Evolutionary conservation across 768 basidiomycete species (phyloP).

Genomic region (Suillus clintonianus): DNA sequence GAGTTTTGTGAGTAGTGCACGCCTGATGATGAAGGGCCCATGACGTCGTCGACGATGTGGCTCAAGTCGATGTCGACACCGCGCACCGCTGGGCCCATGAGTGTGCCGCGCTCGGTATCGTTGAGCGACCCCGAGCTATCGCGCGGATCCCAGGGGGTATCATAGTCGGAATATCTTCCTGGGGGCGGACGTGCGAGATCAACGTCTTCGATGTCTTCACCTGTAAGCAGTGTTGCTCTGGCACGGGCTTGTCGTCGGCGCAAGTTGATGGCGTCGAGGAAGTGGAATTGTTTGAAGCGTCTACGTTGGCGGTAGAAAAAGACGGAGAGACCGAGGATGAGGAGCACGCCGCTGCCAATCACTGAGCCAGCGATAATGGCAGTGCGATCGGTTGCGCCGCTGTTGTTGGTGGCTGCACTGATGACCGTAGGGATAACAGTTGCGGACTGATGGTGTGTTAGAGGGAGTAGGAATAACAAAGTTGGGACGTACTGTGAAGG

Average conservation of each 20-base stretch:
- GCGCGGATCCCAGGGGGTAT: constrained; percentile 21
- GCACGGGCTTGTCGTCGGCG: constrained; percentile 18
- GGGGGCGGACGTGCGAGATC: constrained; percentile 10
- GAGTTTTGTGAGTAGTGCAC: constrained; percentile 25
- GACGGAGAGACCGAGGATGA: constrained; percentile 36
- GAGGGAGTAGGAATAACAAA: neutral
- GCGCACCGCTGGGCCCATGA: constrained; percentile 19
- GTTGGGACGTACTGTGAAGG: constrained; percentile 17
- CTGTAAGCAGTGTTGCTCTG: constrained; percentile 24
- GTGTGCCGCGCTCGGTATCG: constrained; percentile 19
- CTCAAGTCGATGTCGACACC: constrained; percentile 27
- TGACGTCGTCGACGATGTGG: constrained; percentile 50
- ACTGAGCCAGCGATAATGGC: constrained; percentile 46
- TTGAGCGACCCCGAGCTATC: neutral
- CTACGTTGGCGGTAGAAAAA: constrained; percentile 41
- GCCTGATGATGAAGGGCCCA: constrained; percentile 37
- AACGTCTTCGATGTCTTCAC: constrained; percentile 23
- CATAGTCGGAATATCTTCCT: constrained; percentile 19
- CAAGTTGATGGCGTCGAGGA: constrained; percentile 29
- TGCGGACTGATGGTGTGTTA: constrained; percentile 11
- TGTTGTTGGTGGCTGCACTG: neutral
- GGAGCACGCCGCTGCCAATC: constrained; percentile 36
- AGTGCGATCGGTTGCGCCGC: constrained; percentile 28
- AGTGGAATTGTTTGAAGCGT: constrained; percentile 34
- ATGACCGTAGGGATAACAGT: constrained; percentile 22